These are phyloP conservation scores for Naegleria lovaniensis DNA, from an alignment of 208 protist species.

Conservation along the genomic window DNA sequence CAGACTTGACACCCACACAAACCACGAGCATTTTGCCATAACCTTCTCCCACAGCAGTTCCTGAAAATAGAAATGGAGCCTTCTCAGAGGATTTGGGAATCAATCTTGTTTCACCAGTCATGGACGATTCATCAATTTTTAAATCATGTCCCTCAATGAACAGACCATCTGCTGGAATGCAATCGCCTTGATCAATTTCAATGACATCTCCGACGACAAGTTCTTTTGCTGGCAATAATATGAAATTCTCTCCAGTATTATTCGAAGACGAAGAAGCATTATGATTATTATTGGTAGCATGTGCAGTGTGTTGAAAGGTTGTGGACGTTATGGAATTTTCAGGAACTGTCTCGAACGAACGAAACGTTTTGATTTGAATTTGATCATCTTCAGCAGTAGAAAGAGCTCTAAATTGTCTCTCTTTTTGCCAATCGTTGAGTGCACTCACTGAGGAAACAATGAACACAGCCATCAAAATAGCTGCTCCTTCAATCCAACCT, in stretches of 20 bases:
- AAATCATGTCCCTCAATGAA: slow-evolving; percentile 59
- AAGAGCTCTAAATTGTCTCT: slow-evolving; percentile 84
- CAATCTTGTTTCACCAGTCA: slow-evolving; percentile 87
- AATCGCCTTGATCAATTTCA: slow-evolving; percentile 71
- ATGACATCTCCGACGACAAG: slow-evolving; percentile 91
- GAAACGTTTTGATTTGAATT: slow-evolving; percentile 45
- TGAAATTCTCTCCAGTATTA: slow-evolving; percentile 43
- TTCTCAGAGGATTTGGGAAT: slow-evolving; percentile 62
- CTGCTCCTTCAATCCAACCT: slow-evolving; percentile 89
- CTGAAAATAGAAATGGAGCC: slow-evolving; percentile 72
- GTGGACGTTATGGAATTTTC: too few relatives aligned
- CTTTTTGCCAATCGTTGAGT: slow-evolving; percentile 87
- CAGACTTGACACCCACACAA: slow-evolving; percentile 55
- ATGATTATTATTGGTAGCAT: too few relatives aligned
- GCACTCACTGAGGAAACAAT: slow-evolving; percentile 84
- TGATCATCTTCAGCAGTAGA: slow-evolving; percentile 60
- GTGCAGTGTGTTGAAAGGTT: too few relatives aligned
- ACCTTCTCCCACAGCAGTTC: slow-evolving; percentile 67
- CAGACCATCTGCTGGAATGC: slow-evolving; percentile 84
- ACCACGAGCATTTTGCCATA: slow-evolving; percentile 66
- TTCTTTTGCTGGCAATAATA: slow-evolving; percentile 67
- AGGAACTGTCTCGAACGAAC: slow-evolving; percentile 52
- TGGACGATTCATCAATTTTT: slow-evolving; percentile 74
- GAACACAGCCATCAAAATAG: slow-evolving; percentile 89
- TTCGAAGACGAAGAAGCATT: too few relatives aligned